phyloP scores from a whole-genome alignment of 164 flowering plant genomes.

The Annona squamosa region DNA sequence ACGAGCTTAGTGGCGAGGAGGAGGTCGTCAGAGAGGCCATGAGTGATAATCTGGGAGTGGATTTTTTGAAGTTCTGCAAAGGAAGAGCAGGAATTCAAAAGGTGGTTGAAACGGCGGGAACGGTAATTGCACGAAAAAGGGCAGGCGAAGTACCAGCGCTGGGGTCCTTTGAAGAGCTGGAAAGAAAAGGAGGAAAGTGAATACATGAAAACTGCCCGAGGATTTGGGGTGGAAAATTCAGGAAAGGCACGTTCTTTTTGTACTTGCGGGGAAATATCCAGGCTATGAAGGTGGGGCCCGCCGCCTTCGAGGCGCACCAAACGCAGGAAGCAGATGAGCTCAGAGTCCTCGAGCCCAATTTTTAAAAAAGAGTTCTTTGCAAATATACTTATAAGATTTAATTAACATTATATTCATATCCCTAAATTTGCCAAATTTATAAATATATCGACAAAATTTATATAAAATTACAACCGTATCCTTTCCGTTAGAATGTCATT shows the following conservation, averaged over 20 bases:
- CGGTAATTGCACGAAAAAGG: constrained; percentile 9
- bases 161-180: neutral
- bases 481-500: too few relatives aligned
- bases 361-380: too few relatives aligned
- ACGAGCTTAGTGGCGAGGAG: constrained; percentile 22
- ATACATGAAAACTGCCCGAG: neutral
- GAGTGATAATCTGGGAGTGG: constrained; percentile 21
- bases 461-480: too few relatives aligned
- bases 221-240: neutral
- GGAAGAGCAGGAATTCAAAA: constrained; percentile 28
- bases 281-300: too few relatives aligned
- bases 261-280: neutral
- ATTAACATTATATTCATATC: too few relatives aligned
- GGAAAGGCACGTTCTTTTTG: neutral
- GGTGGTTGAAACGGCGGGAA: constrained; percentile 16
- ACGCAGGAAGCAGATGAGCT: too few relatives aligned
- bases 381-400: too few relatives aligned
- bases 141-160: neutral
- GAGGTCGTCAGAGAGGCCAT: constrained; percentile 23
- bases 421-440: too few relatives aligned
- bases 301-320: too few relatives aligned
- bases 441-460: too few relatives aligned
- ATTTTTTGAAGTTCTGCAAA: constrained; percentile 15
- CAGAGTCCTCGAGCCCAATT: too few relatives aligned
- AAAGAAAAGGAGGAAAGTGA: neutral